phyloP scores from a whole-genome alignment of 768 basidiomycete species.

The Galerina sulciceps region DNA sequence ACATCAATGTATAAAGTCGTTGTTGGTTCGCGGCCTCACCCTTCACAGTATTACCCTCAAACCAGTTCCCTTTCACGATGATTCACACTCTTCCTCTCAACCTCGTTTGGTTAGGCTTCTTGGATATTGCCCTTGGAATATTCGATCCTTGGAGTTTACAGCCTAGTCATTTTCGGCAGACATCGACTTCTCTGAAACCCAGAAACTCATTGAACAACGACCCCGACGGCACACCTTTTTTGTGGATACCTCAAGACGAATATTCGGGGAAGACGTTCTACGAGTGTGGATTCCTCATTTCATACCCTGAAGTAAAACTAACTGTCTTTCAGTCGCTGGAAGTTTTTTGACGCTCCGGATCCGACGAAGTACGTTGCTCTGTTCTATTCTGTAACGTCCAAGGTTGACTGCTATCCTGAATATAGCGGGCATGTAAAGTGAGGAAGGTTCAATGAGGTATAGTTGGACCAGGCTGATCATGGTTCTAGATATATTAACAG shows the following conservation, averaged over 20 bases:
- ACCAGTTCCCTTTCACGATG: constrained; percentile 2
- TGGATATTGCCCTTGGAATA: neutral
- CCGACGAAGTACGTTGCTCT: constrained; percentile 62
- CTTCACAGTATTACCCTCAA: too few relatives aligned
- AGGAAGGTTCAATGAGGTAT: constrained; percentile 18
- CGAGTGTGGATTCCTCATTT: constrained; percentile 48
- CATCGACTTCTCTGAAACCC: neutral
- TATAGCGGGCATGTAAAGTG: constrained; percentile 77
- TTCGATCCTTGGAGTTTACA: constrained; percentile 6
- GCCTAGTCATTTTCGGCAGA: neutral
- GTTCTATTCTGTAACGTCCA: constrained; percentile 5
- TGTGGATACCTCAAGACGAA: constrained; percentile 73
- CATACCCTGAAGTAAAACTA: neutral
- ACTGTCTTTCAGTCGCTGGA: constrained; percentile 45
- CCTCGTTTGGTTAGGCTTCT: constrained; percentile 7
- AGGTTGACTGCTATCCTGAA: constrained; percentile 51
- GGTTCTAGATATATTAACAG: constrained; percentile 53
- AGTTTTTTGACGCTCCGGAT: constrained; percentile 64
- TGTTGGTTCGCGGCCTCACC: too few relatives aligned
- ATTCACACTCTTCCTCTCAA: constrained; percentile 2
- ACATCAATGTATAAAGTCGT: too few relatives aligned
- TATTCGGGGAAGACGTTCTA: constrained; percentile 72
- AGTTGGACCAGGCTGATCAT: too few relatives aligned
- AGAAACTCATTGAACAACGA: constrained; percentile 40
- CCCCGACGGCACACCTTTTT: constrained; percentile 54